A percentile compares a stretch with the other conserved stretches of the same genome.
Evolutionary conservation across 345 rosid genomes (phyloP).

Genomic region (Rhodamnia argentea): DNA sequence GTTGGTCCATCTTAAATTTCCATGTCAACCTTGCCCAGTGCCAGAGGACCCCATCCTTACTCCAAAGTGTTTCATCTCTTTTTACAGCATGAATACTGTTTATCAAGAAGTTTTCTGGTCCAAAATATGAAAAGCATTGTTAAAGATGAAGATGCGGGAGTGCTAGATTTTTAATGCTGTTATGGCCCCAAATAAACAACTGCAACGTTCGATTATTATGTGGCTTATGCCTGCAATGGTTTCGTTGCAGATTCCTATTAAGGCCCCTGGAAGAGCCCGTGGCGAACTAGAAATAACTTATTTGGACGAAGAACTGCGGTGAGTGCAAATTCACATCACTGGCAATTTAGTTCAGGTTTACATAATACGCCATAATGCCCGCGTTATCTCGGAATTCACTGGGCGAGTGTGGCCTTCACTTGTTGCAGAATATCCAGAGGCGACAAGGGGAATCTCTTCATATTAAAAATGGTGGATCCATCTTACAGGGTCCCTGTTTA

Average conservation of each 20-base stretch:
- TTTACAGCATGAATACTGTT: not conserved
- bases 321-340: not conserved
- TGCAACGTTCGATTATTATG: not conserved
- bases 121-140: not conserved
- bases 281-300: constrained; percentile 41
- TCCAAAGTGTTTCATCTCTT: not conserved
- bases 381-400: not conserved
- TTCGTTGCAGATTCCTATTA: constrained; percentile 21
- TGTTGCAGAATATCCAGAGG: constrained; percentile 77
- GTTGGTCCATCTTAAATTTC: not conserved
- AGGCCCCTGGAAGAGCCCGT: constrained; percentile 36
- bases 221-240: not conserved
- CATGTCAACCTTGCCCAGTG: not conserved
- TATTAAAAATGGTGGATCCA: constrained; percentile 89
- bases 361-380: not conserved
- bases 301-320: constrained; percentile 38
- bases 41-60: not conserved
- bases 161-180: not conserved
- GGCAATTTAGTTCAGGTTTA: not conserved
- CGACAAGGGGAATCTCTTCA: constrained; percentile 79
- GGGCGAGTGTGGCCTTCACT: not conserved
- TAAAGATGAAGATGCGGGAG: not conserved
- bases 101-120: not conserved
- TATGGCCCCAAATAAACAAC: not conserved
- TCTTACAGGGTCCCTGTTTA: constrained; percentile 58